Conservation (phyloP, 345 rosid species). For the Melaleuca quinquenervia region DNA sequence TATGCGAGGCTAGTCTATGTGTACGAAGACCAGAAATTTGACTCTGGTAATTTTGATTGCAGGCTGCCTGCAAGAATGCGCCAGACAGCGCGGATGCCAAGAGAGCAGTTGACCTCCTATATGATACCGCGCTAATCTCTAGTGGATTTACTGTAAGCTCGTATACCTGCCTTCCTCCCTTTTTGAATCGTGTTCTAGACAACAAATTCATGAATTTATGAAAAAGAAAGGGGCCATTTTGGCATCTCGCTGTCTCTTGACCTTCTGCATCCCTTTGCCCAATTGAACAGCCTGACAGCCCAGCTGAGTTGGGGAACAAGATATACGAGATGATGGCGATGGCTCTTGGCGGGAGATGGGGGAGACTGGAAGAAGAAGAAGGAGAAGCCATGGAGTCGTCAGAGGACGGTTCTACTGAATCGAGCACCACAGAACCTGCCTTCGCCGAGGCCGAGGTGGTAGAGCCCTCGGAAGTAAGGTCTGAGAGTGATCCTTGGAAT, state of each 20-base stretch:
- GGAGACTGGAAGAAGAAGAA: constrained; percentile 46
- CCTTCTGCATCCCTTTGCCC: neutral
- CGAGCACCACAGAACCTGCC: constrained; percentile 8
- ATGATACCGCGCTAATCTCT: constrained; percentile 84
- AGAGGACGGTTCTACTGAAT: constrained; percentile 16
- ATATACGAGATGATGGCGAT: constrained; percentile 97
- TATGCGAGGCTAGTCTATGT: neutral
- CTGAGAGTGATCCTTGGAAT: constrained; percentile 88
- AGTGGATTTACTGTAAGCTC: constrained; percentile 88
- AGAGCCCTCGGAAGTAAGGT: constrained; percentile 88
- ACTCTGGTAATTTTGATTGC: neutral
- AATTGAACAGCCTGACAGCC: constrained; percentile 80
- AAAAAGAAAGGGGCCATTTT: neutral
- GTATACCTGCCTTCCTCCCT: neutral
- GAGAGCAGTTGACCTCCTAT: constrained; percentile 88
- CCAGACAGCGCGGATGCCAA: constrained; percentile 75
- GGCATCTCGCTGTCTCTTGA: neutral
- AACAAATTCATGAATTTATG: neutral
- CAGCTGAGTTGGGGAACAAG: constrained; percentile 88
- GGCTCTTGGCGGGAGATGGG: constrained; percentile 99
- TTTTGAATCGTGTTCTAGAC: neutral
- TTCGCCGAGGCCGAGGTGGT: constrained; percentile 45
- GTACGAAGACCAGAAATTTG: neutral
- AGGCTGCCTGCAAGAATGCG: constrained; percentile 96
- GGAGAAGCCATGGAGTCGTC: neutral